A percentile compares a stretch with the other conserved stretches of the same genome.
Conservation (phyloP, 495 filamentous ascomycete genomes). For the Aspergillus nanangensis region DNA sequence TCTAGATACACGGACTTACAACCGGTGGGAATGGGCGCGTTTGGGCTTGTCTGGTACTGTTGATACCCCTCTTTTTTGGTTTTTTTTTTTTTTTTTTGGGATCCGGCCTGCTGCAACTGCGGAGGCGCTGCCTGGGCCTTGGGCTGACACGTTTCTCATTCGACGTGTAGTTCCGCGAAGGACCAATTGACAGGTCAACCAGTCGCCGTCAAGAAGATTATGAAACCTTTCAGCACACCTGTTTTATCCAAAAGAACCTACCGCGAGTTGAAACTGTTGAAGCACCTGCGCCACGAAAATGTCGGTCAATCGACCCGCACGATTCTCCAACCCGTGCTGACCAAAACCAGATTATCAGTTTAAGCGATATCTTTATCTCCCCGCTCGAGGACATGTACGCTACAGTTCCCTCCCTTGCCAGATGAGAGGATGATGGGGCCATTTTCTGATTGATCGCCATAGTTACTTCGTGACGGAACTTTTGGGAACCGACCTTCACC, state of each 20-base stretch:
- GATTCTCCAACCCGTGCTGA: background rate
- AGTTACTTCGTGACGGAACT: conserved; percentile 99
- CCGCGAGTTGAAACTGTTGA: conserved; percentile 93
- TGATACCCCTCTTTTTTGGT: conserved; percentile 14
- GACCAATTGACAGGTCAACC: conserved; percentile 94
- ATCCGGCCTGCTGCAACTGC: background rate
- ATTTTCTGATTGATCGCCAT: conserved; percentile 18
- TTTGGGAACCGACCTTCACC: conserved; percentile 92
- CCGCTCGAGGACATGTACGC: conserved; percentile 96
- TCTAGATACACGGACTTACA: conserved; percentile 92
- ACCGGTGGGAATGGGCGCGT: conserved; percentile 98
- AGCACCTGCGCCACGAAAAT: conserved; percentile 96
- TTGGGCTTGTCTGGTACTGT: conserved; percentile 92
- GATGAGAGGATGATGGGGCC: background rate
- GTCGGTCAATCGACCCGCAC: conserved; percentile 41
- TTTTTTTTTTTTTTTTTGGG: too few relatives aligned
- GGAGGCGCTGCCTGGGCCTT: background rate
- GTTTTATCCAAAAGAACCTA: conserved; percentile 97
- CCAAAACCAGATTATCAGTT: conserved; percentile 77
- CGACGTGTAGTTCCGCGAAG: conserved; percentile 72
- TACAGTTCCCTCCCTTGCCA: conserved; percentile 1
- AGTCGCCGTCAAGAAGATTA: conserved; percentile 99
- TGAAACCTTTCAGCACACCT: conserved; percentile 99
- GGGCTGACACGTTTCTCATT: conserved; percentile 13
- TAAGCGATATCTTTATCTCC: conserved; percentile 99